A percentile compares a stretch with the other conserved stretches of the same genome.
Conservation (phyloP, 1,284 basidiomycete genomes). For the Trichosporon faecale region DNA sequence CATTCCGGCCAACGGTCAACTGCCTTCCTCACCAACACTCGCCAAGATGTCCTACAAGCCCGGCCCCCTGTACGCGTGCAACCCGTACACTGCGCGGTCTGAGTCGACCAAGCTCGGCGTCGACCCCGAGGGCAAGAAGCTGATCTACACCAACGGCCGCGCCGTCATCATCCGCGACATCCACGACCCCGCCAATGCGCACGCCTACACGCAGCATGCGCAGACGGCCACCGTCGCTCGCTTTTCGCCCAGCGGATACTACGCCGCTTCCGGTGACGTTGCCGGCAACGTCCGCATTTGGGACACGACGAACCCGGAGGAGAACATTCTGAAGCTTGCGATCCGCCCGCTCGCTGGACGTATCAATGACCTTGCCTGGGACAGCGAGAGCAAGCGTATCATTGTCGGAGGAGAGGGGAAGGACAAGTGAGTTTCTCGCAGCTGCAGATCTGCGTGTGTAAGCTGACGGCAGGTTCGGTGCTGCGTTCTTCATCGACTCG, state of each 20-base stretch:
- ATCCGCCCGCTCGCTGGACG: conserved; percentile 76
- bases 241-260: conserved; percentile 90
- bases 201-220: conserved; percentile 62
- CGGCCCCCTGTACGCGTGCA: conserved; percentile 63
- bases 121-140: conserved; percentile 71
- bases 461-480: conserved; percentile 63
- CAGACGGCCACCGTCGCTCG: conserved; percentile 84
- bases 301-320: conserved; percentile 80
- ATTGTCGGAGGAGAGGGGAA: conserved; percentile 94
- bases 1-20: neutral
- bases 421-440: conserved; percentile 63
- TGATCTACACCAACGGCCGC: conserved; percentile 82
- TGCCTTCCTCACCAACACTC: neutral
- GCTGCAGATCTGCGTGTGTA: neutral
- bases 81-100: conserved; percentile 63
- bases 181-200: conserved; percentile 51
- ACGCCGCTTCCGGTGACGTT: conserved; percentile 84
- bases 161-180: conserved; percentile 71
- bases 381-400: conserved; percentile 92
- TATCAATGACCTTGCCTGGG: conserved; percentile 93
- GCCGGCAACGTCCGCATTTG: conserved; percentile 82
- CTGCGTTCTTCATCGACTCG: conserved; percentile 81
- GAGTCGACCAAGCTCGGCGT: conserved; percentile 70
- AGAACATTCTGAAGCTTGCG: conserved; percentile 79
- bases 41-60: conserved; percentile 14